A percentile compares a stretch with the other conserved stretches of the same genome.
Conservation (phyloP, 1,284 basidiomycete species). For the Malassezia sympodialis region DNA sequence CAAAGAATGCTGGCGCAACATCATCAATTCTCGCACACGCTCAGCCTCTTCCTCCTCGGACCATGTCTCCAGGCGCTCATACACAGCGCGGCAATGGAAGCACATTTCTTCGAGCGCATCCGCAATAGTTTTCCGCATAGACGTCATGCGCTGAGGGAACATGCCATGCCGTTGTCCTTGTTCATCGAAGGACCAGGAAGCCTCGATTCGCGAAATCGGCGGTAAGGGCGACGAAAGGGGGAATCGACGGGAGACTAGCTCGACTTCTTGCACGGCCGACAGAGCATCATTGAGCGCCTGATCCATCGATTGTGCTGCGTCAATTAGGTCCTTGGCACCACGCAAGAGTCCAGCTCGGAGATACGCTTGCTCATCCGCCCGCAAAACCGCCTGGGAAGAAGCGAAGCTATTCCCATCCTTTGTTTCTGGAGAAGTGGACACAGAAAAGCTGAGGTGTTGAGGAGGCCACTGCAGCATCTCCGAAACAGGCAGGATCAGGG, state of each 20-base stretch:
- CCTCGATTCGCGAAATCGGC: constrained; percentile 44
- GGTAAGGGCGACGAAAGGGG: constrained; percentile 40
- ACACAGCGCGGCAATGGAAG: constrained; percentile 15
- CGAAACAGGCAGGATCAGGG: not conserved
- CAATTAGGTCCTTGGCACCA: constrained; percentile 19
- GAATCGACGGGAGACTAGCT: constrained; percentile 41
- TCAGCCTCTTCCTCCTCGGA: not conserved
- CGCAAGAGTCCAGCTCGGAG: constrained; percentile 16
- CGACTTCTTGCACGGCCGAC: constrained; percentile 43
- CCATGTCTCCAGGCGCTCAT: not conserved
- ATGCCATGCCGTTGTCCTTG: not conserved
- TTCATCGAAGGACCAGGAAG: not conserved
- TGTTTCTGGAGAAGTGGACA: not conserved
- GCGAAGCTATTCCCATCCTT: not conserved
- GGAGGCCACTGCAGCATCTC: not conserved
- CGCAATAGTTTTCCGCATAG: constrained; percentile 22
- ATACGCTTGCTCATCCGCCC: not conserved
- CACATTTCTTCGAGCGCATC: constrained; percentile 22
- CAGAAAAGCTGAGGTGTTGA: not conserved
- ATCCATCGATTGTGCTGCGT: constrained; percentile 31
- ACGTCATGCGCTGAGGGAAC: constrained; percentile 19
- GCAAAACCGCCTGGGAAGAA: not conserved
- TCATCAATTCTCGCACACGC: not conserved
- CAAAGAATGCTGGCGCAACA: not conserved
- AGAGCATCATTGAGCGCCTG: constrained; percentile 32